These are phyloP conservation scores for Simmondsia chinensis DNA, from an alignment of 148 eudicot species.

Conservation along the genomic window DNA sequence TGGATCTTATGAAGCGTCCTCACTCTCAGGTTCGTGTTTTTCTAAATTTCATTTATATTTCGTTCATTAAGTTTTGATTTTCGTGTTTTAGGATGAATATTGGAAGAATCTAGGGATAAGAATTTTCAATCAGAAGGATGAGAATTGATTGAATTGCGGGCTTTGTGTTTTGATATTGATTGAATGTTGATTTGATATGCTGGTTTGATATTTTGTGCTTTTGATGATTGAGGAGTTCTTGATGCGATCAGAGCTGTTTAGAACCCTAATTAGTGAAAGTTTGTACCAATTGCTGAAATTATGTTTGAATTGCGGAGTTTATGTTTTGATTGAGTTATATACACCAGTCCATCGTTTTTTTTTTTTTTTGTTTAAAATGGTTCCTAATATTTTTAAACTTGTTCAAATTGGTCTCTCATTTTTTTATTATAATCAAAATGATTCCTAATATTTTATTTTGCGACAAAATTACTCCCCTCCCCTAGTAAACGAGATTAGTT, in stretches of 20 bases:
- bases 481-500: too few species aligned
- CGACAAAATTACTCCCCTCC: too few species aligned
- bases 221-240: conserved; percentile 87
- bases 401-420: too few species aligned
- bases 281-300: conserved; percentile 71
- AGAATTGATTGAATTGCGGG: too few species aligned
- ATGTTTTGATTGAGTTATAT: too few species aligned
- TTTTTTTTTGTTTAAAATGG: too few species aligned
- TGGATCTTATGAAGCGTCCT: conserved; percentile 63
- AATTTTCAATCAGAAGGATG: too few species aligned
- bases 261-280: conserved; percentile 61
- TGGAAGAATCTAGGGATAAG: too few species aligned
- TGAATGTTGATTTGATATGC: conserved; percentile 7
- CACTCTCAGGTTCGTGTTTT: conserved; percentile 82
- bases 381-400: too few species aligned
- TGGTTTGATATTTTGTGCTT: conserved; percentile 79
- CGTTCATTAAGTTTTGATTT: not conserved
- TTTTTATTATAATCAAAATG: too few species aligned
- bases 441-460: too few species aligned
- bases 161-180: not conserved
- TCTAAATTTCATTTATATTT: not conserved
- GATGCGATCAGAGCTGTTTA: conserved; percentile 88
- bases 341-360: too few species aligned
- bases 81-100: not conserved
- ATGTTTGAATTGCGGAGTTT: conserved; percentile 77